Percentiles rank a stretch among this genome's conserved stretches.
phyloP scores from a whole-genome alignment of 176 grass and related monocot genomes.

The Aegilops bicornis region DNA sequence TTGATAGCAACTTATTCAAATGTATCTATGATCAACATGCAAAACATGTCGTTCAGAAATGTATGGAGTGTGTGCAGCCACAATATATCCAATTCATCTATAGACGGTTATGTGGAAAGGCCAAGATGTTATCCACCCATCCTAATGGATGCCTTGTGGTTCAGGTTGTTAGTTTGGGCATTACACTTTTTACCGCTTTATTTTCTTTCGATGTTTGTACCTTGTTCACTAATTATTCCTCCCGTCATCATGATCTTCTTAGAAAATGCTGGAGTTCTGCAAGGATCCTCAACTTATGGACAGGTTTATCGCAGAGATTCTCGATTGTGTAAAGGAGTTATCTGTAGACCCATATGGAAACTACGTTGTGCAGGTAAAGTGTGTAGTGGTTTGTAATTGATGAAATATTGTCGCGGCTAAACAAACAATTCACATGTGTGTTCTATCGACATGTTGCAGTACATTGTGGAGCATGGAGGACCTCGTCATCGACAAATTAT shows the following conservation, averaged over 20 bases:
- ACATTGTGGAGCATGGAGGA: too few relatives aligned
- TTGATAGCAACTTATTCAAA: constrained; percentile 35
- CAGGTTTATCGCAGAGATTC: constrained; percentile 28
- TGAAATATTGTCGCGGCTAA: background rate
- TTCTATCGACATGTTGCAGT: too few relatives aligned
- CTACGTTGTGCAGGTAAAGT: too few relatives aligned
- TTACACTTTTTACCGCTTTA: background rate
- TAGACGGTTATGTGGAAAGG: constrained; percentile 25
- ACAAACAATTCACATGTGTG: background rate
- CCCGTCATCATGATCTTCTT: background rate
- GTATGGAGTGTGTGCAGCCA: constrained; percentile 49
- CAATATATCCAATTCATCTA: constrained; percentile 40
- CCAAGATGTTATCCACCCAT: constrained; percentile 26
- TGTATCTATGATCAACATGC: constrained; percentile 47
- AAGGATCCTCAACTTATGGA: constrained; percentile 28
- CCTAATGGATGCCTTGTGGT: constrained; percentile 42
- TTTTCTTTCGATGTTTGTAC: background rate
- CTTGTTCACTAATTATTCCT: background rate
- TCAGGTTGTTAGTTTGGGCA: constrained; percentile 29
- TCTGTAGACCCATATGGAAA: background rate
- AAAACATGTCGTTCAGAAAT: constrained; percentile 56
- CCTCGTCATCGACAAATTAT: too few relatives aligned
- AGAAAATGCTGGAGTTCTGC: constrained; percentile 51
- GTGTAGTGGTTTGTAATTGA: background rate
- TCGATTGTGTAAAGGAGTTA: constrained; percentile 24